A percentile compares a stretch with the other conserved stretches of the same genome.
Conservation (phyloP, 805 yeast species). For the Kodamaea restingae region DNA sequence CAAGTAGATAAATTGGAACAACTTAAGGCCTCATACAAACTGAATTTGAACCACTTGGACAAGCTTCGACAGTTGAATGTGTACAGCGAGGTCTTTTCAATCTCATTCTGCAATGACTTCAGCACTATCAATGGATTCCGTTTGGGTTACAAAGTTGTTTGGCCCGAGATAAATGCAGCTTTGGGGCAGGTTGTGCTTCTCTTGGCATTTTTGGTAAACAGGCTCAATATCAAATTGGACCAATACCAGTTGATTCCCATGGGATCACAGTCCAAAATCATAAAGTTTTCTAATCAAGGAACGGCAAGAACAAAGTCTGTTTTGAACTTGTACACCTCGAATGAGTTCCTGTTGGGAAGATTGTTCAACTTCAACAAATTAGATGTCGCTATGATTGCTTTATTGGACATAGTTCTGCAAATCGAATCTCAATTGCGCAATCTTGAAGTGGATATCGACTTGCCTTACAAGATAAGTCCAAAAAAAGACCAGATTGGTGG, state of each 20-base stretch:
- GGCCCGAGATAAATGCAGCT: constrained; percentile 91
- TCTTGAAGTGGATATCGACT: constrained; percentile 52
- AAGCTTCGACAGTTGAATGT: constrained; percentile 73
- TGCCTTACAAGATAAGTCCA: constrained; percentile 66
- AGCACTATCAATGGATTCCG: constrained; percentile 86
- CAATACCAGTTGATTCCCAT: constrained; percentile 70
- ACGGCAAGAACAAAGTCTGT: constrained; percentile 26
- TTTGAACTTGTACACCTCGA: constrained; percentile 59
- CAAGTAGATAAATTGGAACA: constrained; percentile 57
- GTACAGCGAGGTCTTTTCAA: constrained; percentile 76
- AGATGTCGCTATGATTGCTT: constrained; percentile 77
- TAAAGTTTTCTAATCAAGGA: constrained; percentile 39
- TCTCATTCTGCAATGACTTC: constrained; percentile 70
- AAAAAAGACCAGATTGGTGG: constrained; percentile 70
- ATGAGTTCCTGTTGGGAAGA: constrained; percentile 70
- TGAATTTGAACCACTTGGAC: constrained; percentile 62
- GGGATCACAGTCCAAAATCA: constrained; percentile 80
- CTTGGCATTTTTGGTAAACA: constrained; percentile 57
- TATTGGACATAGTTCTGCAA: constrained; percentile 57
- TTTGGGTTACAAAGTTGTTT: constrained; percentile 74
- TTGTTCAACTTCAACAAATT: constrained; percentile 69
- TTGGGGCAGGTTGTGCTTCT: constrained; percentile 78
- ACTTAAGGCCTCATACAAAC: constrained; percentile 58
- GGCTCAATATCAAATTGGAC: constrained; percentile 51
- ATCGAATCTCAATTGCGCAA: constrained; percentile 43